These are phyloP conservation scores for Picea sitchensis DNA, from an alignment of 75 land plant species.

Conservation along the genomic window DNA sequence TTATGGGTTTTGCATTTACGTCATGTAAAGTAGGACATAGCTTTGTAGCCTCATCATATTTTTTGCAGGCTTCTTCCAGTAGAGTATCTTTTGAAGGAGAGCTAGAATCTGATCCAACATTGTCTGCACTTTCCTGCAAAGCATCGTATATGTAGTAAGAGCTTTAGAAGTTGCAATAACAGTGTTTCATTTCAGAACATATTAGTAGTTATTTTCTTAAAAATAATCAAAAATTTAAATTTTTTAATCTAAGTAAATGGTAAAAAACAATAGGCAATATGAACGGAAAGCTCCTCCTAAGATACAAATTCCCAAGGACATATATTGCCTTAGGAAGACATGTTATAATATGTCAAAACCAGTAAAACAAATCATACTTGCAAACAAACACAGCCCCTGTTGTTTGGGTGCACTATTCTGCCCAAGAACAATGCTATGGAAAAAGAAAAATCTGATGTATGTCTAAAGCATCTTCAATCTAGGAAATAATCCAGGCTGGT, in stretches of 20 bases:
- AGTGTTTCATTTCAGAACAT: neutral
- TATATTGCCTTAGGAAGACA: neutral
- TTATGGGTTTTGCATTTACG: conserved; percentile 32
- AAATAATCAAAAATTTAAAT: neutral
- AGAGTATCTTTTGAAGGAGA: conserved; percentile 87
- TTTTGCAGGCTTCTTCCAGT: conserved; percentile 95
- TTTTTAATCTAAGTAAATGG: neutral
- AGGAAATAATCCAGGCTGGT: too few relatives aligned
- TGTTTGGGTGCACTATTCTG: too few relatives aligned
- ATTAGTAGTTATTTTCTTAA: neutral
- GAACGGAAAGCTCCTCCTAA: neutral
- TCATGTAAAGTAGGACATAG: conserved; percentile 93
- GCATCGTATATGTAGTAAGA: neutral
- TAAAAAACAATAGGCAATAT: neutral
- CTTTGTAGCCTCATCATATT: conserved; percentile 86
- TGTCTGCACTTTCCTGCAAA: conserved; percentile 97
- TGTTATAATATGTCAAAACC: too few relatives aligned
- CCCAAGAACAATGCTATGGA: too few relatives aligned
- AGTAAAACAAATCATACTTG: too few relatives aligned
- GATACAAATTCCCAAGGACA: neutral
- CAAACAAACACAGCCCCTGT: too few relatives aligned
- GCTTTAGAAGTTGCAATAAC: neutral
- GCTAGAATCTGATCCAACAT: conserved; percentile 64
- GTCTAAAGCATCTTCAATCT: too few relatives aligned
- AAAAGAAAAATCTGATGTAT: too few relatives aligned